These are phyloP conservation scores for Ophiostoma ulmi DNA, from an alignment of 2,329 filamentous ascomycete genomes.

Conservation along the genomic window DNA sequence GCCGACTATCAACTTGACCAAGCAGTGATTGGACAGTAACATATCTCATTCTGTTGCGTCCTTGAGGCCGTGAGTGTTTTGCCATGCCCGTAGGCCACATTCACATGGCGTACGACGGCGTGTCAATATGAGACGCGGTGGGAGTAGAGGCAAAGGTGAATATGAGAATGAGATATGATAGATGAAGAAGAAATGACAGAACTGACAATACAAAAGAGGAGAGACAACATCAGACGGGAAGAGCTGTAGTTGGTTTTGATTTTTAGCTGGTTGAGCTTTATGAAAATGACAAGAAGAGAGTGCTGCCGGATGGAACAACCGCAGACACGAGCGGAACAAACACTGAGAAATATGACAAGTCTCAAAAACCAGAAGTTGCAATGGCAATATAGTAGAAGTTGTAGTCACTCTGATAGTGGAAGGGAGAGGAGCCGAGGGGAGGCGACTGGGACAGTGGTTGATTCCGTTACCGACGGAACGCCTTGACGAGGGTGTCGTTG, in stretches of 20 bases:
- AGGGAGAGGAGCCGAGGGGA: not conserved
- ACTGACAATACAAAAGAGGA: not conserved
- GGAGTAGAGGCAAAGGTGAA: conserved; percentile 1
- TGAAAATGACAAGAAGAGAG: not conserved
- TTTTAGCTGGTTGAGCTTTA: not conserved
- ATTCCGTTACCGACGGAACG: conserved; percentile 7
- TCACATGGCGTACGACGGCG: conserved; percentile 8
- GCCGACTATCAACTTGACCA: not conserved
- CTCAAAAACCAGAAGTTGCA: not conserved
- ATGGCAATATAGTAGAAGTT: not conserved
- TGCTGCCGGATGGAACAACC: not conserved
- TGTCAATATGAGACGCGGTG: not conserved
- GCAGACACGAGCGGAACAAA: conserved; percentile 2
- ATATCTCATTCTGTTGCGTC: conserved; percentile 20
- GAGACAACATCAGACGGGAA: not conserved
- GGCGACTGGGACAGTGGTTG: not conserved
- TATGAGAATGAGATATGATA: not conserved
- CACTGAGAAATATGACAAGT: conserved; percentile 3
- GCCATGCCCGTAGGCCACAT: not conserved
- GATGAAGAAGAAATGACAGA: not conserved
- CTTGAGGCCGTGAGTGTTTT: not conserved
- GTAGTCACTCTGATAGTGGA: not conserved
- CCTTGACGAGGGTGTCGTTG: not conserved
- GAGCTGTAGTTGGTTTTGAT: not conserved
- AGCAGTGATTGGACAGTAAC: conserved; percentile 20